phyloP scores from a whole-genome alignment of 176 grass and related monocot species.

The Aegilops umbellulata region DNA sequence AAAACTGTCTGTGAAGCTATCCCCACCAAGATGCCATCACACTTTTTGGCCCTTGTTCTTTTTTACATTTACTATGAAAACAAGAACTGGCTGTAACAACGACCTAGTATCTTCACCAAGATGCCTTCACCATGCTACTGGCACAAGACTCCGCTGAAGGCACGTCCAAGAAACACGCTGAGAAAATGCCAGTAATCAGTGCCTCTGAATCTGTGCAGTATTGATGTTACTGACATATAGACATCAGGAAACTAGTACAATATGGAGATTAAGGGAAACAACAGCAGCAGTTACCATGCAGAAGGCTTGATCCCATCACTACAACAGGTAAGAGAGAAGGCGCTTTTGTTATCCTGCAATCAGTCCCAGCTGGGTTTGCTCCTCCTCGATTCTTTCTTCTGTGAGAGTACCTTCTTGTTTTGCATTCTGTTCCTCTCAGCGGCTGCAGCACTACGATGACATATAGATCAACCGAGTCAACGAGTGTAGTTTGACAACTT shows the following conservation, averaged over 20 bases:
- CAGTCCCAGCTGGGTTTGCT: constrained; percentile 73
- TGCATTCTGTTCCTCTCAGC: constrained; percentile 89
- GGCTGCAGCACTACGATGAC: constrained; percentile 58
- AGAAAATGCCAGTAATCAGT: constrained; percentile 20
- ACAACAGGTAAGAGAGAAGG: neutral
- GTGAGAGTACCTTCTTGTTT: constrained; percentile 77
- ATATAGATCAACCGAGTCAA: neutral
- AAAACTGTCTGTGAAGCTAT: neutral
- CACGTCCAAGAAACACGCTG: constrained; percentile 6
- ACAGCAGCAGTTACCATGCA: neutral
- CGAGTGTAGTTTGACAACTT: neutral
- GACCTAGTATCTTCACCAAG: neutral
- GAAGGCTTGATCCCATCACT: neutral
- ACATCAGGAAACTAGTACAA: neutral
- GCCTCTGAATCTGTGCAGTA: neutral
- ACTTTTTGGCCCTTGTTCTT: neutral
- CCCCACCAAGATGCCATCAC: constrained; percentile 15
- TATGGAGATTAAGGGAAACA: constrained; percentile 2
- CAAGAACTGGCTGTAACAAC: neutral
- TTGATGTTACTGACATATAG: neutral
- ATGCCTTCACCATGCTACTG: constrained; percentile 17
- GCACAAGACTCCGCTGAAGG: neutral
- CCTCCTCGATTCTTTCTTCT: constrained; percentile 84
- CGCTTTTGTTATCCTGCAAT: constrained; percentile 6
- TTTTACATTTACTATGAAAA: neutral